These are phyloP conservation scores for Ogataea henricii DNA, from an alignment of 805 yeast genomes.

Conservation along the genomic window DNA sequence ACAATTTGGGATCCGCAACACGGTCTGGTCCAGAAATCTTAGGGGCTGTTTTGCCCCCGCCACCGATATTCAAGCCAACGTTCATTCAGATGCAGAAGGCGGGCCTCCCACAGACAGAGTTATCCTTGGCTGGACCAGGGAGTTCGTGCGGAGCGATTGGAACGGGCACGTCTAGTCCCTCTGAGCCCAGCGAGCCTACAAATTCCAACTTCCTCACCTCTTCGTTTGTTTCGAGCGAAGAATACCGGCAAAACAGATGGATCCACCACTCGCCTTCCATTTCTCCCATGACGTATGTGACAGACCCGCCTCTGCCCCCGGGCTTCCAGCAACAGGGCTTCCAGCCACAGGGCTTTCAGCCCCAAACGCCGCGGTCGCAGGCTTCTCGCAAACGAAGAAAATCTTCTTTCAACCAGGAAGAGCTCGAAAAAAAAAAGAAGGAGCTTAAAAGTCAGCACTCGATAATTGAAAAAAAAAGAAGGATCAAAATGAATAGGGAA, in stretches of 20 bases:
- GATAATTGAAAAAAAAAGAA: conserved; percentile 75
- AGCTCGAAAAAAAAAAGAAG: conserved; percentile 43
- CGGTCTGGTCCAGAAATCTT: neutral
- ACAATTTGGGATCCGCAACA: neutral
- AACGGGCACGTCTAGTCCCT: neutral
- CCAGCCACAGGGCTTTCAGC: too few species aligned
- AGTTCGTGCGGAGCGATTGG: neutral
- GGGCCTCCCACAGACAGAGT: neutral
- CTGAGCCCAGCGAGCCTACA: neutral
- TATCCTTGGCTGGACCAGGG: neutral
- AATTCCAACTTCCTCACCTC: conserved; percentile 35
- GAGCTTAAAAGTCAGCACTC: conserved; percentile 66
- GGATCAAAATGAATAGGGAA: conserved; percentile 79
- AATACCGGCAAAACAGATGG: conserved; percentile 23
- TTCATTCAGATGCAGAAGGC: conserved; percentile 44
- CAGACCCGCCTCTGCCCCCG: conserved; percentile 22
- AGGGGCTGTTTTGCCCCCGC: conserved; percentile 40
- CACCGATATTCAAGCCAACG: conserved; percentile 49
- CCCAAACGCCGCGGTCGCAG: neutral
- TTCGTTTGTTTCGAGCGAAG: conserved; percentile 32
- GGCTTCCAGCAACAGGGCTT: too few species aligned
- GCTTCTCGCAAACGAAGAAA: conserved; percentile 28
- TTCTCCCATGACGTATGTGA: conserved; percentile 33
- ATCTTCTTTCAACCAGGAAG: conserved; percentile 28
- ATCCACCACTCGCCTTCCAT: conserved; percentile 35